Base-by-base conservation (phyloP, 352 stramenopile species). In the Globisporangium cystogenes region DNA sequence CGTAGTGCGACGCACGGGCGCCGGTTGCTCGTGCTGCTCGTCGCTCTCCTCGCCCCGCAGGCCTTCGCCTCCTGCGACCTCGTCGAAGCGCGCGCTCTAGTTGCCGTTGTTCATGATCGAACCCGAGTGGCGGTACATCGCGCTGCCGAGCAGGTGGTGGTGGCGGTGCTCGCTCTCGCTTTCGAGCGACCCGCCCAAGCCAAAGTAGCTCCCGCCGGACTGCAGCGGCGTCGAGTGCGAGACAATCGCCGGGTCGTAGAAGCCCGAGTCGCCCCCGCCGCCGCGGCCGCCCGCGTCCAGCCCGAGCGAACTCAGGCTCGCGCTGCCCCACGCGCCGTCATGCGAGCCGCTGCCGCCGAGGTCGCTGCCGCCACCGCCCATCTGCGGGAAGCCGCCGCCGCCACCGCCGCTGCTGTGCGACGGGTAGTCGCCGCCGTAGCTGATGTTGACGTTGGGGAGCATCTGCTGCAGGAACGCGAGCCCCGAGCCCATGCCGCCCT, bases 371-470 rank as follows among this genome's bases (percentile, higher is more conserved):
- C 23, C 33, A 5, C 15, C 47, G n/a, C 42, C 16, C 54, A 51
- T 42, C 7, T 48, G 40, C 7, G 40, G 23, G 21, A 61, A 61
- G 11, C 47, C 35, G 8, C 47, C 55, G 16, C 16, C 26, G 23
- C 8, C 29, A 18, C 33, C 31, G 20, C 23, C 26, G 18, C 42
- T 48, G 18, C 29, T 57, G 45, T 54, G 53, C 5, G 54, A 51
- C 14, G 67, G 57, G 42, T 83, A 90, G 43, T 91, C 76, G 20
- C 78, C 76, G n/a, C 82, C 81, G 49, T 78, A 89, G 67, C 82
- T 93, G 49, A 93, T 93, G 67, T 93, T 91, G 29, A 93, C 82
- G 51, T 93, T 93, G 11, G 82, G 82, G 18, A 93, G 75, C 82
- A 93, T 93, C 55, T 90, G 77, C 73, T 93, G 82, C 27, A 93